Evolutionary conservation across 2,329 filamentous ascomycete species (phyloP).

Genomic region (Phaeophleospora eucalypticola): DNA sequence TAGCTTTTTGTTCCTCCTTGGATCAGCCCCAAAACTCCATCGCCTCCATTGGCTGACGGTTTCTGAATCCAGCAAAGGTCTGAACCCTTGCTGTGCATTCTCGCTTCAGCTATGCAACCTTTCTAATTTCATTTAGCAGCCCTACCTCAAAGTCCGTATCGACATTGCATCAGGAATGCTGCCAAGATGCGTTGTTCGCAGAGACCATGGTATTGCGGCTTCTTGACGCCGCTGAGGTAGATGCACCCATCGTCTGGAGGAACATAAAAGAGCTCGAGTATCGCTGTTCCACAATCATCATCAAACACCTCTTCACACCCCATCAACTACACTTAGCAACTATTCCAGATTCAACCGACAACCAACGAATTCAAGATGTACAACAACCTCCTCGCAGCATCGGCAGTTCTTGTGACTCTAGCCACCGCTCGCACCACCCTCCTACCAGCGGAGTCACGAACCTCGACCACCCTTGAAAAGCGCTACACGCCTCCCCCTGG

Average conservation of each 20-base stretch:
- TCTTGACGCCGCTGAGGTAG: background rate
- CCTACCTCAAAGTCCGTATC: background rate
- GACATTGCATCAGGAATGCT: background rate
- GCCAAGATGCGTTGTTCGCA: constrained; percentile 1
- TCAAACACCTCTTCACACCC: background rate
- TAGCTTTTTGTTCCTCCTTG: too few species aligned
- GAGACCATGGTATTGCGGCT: background rate
- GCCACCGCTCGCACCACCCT: background rate
- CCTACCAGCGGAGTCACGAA: background rate
- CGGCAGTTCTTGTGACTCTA: background rate
- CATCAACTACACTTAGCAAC: background rate
- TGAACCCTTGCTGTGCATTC: too few species aligned
- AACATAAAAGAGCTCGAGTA: background rate
- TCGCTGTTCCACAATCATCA: background rate
- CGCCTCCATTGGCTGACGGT: too few species aligned
- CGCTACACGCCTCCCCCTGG: background rate
- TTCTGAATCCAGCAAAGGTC: too few species aligned
- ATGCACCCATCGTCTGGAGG: background rate
- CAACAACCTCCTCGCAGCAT: background rate
- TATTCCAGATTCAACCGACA: background rate
- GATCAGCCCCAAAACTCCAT: too few species aligned
- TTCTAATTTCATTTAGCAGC: too few species aligned
- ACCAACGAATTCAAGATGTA: background rate
- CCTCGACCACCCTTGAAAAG: background rate
- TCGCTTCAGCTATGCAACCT: too few species aligned